phyloP scores from a whole-genome alignment of 2,329 filamentous ascomycete genomes.

The Chaetomium sp. region DNA sequence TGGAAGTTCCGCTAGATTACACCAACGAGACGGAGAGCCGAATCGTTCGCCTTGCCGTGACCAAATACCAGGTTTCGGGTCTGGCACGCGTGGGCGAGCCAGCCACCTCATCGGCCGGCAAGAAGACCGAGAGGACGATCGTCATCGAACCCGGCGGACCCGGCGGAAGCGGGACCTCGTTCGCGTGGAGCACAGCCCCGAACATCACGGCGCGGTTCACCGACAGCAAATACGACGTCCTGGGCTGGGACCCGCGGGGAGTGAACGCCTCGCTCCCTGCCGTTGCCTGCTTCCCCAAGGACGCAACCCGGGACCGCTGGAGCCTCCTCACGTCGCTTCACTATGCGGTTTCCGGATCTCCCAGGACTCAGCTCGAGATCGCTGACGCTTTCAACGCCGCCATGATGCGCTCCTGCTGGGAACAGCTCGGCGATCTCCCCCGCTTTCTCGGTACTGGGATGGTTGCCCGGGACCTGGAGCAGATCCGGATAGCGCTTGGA shows the following conservation, averaged over 20 bases:
- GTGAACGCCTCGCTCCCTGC: slow-evolving; percentile 52
- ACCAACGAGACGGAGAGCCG: slow-evolving; percentile 48
- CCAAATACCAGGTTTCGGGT: slow-evolving; percentile 53
- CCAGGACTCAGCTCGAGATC: slow-evolving; percentile 45
- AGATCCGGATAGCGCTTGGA: slow-evolving; percentile 49
- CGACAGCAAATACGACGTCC: slow-evolving; percentile 48
- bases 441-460: slow-evolving; percentile 52
- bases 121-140: slow-evolving; percentile 51
- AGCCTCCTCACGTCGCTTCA: slow-evolving; percentile 44
- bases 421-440: slow-evolving; percentile 48
- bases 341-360: slow-evolving; percentile 42
- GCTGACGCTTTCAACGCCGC: slow-evolving; percentile 52
- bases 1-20: slow-evolving; percentile 53
- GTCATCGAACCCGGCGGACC: slow-evolving; percentile 56
- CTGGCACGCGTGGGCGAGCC: slow-evolving; percentile 37
- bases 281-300: slow-evolving; percentile 50
- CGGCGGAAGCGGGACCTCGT: slow-evolving; percentile 50
- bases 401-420: slow-evolving; percentile 47
- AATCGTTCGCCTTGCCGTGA: slow-evolving; percentile 51
- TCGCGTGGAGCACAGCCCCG: slow-evolving; percentile 45
- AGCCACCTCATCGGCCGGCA: slow-evolving; percentile 15
- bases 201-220: slow-evolving; percentile 46
- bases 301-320: slow-evolving; percentile 53
- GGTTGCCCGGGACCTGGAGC: slow-evolving; percentile 52
- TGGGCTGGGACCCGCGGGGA: slow-evolving; percentile 59